These are phyloP conservation scores for Scedosporium dehoogii DNA, from an alignment of 2,329 filamentous ascomycete species.

Conservation along the genomic window DNA sequence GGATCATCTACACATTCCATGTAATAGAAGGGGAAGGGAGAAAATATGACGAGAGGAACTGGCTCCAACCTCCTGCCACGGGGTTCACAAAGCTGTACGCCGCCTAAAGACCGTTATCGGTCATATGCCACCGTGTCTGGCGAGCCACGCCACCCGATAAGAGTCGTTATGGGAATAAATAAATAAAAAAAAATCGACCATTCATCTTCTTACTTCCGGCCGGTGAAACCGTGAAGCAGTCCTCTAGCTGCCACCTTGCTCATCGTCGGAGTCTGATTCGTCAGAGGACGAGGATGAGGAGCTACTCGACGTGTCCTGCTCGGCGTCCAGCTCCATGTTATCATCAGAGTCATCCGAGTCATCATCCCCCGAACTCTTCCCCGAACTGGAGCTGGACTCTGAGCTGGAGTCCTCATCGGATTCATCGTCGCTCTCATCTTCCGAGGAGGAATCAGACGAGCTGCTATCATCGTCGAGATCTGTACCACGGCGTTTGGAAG, in stretches of 20 bases:
- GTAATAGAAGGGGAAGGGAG: constrained; percentile 73
- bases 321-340: constrained; percentile 5
- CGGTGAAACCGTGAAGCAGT: background rate
- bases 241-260: background rate
- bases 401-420: constrained; percentile 15
- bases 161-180: background rate
- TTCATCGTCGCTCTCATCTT: constrained; percentile 22
- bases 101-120: background rate
- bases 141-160: background rate
- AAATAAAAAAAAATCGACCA: background rate
- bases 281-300: constrained; percentile 6
- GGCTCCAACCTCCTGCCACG: constrained; percentile 74
- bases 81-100: constrained; percentile 65
- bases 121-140: background rate
- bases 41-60: constrained; percentile 78
- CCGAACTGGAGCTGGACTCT: constrained; percentile 3
- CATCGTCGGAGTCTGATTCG: constrained; percentile 2
- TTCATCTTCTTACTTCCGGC: background rate
- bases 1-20: constrained; percentile 97
- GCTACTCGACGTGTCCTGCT: constrained; percentile 3
- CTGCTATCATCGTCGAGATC: constrained; percentile 22
- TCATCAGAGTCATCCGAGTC: constrained; percentile 20
- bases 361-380: constrained; percentile 13
- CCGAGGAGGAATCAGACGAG: constrained; percentile 25
- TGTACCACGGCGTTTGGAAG: constrained; percentile 14